These are phyloP conservation scores for Arachis stenosperma DNA, from an alignment of 306 rosid species.

Conservation along the genomic window DNA sequence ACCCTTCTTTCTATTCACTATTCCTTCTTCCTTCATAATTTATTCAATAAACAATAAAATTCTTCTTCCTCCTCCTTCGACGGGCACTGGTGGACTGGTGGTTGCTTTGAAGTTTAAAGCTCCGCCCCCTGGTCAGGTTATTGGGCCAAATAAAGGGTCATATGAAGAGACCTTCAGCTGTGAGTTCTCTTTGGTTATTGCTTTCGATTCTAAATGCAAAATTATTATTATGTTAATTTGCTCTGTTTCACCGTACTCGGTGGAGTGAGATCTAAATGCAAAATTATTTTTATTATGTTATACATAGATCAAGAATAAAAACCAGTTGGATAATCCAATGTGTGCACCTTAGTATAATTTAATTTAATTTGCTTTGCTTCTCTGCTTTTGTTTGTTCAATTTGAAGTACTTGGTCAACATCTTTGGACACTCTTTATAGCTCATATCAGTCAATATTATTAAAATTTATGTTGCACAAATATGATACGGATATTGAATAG, in stretches of 20 bases:
- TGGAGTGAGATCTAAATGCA: slow-evolving; percentile 39
- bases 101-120: slow-evolving; percentile 5
- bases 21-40: slow-evolving; percentile 33
- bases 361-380: slow-evolving; percentile 4
- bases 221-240: not conserved
- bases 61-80: slow-evolving; percentile 8
- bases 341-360: slow-evolving; percentile 17
- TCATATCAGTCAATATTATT: too few relatives aligned
- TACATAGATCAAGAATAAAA: slow-evolving; percentile 38
- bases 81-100: slow-evolving; percentile 7
- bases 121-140: slow-evolving; percentile 14
- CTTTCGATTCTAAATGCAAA: not conserved
- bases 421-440: not conserved
- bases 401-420: slow-evolving; percentile 18
- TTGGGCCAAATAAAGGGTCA: slow-evolving; percentile 37
- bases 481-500: too few relatives aligned
- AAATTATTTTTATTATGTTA: not conserved
- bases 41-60: slow-evolving; percentile 32
- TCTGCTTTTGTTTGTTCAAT: slow-evolving; percentile 3
- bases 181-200: slow-evolving; percentile 46
- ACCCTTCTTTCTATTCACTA: too few relatives aligned
- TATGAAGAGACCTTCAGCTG: slow-evolving; percentile 67
- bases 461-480: too few relatives aligned
- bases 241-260: slow-evolving; percentile 7
- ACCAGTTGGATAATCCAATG: slow-evolving; percentile 30